Evolutionary conservation across 495 filamentous ascomycete genomes (phyloP).

Genomic region (Hypoxylon perforatum): DNA sequence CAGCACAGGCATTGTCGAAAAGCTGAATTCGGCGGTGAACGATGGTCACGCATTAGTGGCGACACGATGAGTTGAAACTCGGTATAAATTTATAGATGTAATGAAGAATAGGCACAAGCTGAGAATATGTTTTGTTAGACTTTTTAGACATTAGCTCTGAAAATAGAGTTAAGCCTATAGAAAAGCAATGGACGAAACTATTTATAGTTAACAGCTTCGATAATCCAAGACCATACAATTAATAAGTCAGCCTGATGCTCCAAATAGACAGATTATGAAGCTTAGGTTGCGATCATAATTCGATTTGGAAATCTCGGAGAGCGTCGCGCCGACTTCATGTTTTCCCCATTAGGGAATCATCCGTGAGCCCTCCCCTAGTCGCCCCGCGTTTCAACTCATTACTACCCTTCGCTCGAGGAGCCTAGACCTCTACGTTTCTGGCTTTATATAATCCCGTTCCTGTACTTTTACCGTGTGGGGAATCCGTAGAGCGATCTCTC

Average conservation of each 20-base stretch:
- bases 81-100: neutral
- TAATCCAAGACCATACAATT: neutral
- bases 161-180: neutral
- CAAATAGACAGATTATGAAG: constrained; percentile 19
- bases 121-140: no score
- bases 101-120: no score
- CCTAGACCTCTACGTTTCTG: constrained; percentile 16
- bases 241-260: neutral
- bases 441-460: constrained; percentile 34
- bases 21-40: constrained; percentile 1
- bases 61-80: neutral
- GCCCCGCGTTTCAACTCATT: constrained; percentile 9
- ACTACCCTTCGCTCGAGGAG: neutral
- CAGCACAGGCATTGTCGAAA: constrained; percentile 18
- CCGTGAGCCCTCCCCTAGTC: constrained; percentile 12
- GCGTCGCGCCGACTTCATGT: constrained; percentile 39
- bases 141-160: neutral
- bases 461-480: constrained; percentile 31
- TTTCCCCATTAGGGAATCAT: constrained; percentile 19
- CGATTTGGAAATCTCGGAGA: constrained; percentile 36
- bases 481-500: constrained; percentile 18
- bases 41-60: neutral
- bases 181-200: neutral
- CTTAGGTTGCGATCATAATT: constrained; percentile 8
- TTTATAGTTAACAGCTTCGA: constrained; percentile 7